A percentile compares a stretch with the other conserved stretches of the same genome.
Evolutionary conservation across 768 basidiomycete genomes (phyloP).

Genomic region (Pulveroboletus sp.): DNA sequence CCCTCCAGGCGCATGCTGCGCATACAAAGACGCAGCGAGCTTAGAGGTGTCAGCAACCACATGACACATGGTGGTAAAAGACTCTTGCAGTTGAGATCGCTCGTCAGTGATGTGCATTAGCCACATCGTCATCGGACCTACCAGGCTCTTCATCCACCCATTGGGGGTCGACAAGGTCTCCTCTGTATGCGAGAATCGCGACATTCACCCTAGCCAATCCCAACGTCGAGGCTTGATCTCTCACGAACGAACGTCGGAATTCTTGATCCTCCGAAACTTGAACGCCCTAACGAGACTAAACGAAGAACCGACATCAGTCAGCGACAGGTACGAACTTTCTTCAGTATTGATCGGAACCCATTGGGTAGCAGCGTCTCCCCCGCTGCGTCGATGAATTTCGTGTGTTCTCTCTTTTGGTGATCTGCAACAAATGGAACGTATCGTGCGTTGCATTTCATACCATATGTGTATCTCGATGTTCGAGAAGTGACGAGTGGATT

Average conservation of each 20-base stretch:
- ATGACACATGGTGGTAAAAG: slow-evolving; percentile 10
- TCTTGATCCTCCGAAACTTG: slow-evolving; percentile 20
- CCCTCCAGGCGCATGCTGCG: background rate
- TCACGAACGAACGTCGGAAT: slow-evolving; percentile 11
- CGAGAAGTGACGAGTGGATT: slow-evolving; percentile 45
- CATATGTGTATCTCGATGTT: slow-evolving; percentile 39
- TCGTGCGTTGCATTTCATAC: slow-evolving; percentile 23
- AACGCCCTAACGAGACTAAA: slow-evolving; percentile 1
- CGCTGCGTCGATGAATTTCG: slow-evolving; percentile 14
- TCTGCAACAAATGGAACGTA: slow-evolving; percentile 32
- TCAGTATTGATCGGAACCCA: slow-evolving; percentile 35
- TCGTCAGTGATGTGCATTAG: background rate
- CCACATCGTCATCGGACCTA: background rate
- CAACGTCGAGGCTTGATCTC: background rate
- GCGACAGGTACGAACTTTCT: slow-evolving; percentile 18
- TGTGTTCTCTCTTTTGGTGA: slow-evolving; percentile 32
- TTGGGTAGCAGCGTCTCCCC: slow-evolving; percentile 30
- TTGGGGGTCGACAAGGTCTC: background rate
- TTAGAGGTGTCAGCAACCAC: slow-evolving; percentile 10
- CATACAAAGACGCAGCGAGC: background rate
- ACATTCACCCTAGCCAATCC: background rate
- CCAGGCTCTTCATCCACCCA: slow-evolving; percentile 17
- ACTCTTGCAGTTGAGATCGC: background rate
- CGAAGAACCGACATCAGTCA: no score
- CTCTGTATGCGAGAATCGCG: slow-evolving; percentile 16